phyloP scores from a whole-genome alignment of 495 filamentous ascomycete genomes.

The Aspergillus affinis region DNA sequence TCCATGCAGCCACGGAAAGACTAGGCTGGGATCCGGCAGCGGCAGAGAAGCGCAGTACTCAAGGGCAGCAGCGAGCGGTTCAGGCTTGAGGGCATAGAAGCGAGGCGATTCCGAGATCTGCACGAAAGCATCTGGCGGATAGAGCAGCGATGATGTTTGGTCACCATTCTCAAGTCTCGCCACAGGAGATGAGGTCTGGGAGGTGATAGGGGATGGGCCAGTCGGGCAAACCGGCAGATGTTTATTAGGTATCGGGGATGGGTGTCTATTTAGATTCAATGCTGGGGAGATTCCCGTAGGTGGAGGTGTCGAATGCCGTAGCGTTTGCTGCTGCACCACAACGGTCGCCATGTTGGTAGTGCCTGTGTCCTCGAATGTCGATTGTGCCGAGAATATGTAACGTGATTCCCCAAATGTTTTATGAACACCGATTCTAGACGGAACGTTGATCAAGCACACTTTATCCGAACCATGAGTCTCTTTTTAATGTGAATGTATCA shows the following conservation, averaged over 20 bases:
- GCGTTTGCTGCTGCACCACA: slow-evolving; percentile 47
- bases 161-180: slow-evolving; percentile 46
- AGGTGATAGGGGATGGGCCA: slow-evolving; percentile 60
- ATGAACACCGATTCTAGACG: not conserved
- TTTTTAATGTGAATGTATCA: slow-evolving; percentile 1
- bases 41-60: slow-evolving; percentile 73
- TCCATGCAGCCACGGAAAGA: slow-evolving; percentile 98
- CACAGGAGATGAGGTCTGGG: slow-evolving; percentile 51
- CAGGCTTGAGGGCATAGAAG: slow-evolving; percentile 71
- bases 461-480: not conserved
- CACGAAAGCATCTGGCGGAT: slow-evolving; percentile 65
- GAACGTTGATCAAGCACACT: slow-evolving; percentile 12
- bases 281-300: slow-evolving; percentile 37
- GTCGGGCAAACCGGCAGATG: slow-evolving; percentile 84
- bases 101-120: slow-evolving; percentile 56
- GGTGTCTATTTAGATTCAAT: slow-evolving; percentile 41
- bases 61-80: slow-evolving; percentile 66
- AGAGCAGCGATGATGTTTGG: slow-evolving; percentile 66
- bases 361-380: slow-evolving; percentile 6
- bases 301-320: slow-evolving; percentile 49
- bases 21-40: slow-evolving; percentile 74
- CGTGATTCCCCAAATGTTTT: slow-evolving; percentile 1
- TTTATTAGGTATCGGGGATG: slow-evolving; percentile 81
- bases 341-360: slow-evolving; percentile 48
- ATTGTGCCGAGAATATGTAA: slow-evolving; percentile 6